These are phyloP conservation scores for Curvularia eragrostidis DNA, from an alignment of 2,329 filamentous ascomycete genomes.

Conservation along the genomic window DNA sequence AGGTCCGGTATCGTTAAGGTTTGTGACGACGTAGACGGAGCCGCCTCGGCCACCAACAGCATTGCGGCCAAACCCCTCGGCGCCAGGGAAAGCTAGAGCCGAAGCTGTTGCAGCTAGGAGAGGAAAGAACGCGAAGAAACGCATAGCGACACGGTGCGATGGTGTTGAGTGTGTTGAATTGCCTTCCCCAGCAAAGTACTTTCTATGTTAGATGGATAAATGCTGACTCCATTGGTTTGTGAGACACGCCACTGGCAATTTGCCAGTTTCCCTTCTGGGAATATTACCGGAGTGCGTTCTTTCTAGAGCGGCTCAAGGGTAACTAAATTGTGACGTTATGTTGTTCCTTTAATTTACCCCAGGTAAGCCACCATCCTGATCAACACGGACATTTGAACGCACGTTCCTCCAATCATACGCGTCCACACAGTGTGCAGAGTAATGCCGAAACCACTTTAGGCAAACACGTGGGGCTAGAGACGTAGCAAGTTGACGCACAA, in stretches of 20 bases:
- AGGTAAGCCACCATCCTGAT: slow-evolving; percentile 14
- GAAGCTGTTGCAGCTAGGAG: slow-evolving; percentile 26
- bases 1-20: slow-evolving; percentile 56
- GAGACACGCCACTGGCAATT: background rate
- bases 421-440: background rate
- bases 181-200: background rate
- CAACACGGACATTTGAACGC: slow-evolving; percentile 4
- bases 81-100: slow-evolving; percentile 57
- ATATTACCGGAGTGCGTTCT: background rate
- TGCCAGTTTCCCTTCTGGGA: background rate
- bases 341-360: slow-evolving; percentile 23
- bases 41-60: slow-evolving; percentile 57
- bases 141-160: slow-evolving; percentile 17
- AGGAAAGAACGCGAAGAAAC: slow-evolving; percentile 22
- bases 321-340: slow-evolving; percentile 3
- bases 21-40: slow-evolving; percentile 58
- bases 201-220: background rate
- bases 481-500: background rate
- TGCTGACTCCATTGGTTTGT: background rate
- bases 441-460: background rate
- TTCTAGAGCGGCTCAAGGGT: background rate
- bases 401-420: slow-evolving; percentile 24
- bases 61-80: slow-evolving; percentile 58
- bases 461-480: background rate
- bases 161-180: background rate